Base-by-base conservation (phyloP, 495 filamentous ascomycete genomes). In the Neurospora cerealis region DNA sequence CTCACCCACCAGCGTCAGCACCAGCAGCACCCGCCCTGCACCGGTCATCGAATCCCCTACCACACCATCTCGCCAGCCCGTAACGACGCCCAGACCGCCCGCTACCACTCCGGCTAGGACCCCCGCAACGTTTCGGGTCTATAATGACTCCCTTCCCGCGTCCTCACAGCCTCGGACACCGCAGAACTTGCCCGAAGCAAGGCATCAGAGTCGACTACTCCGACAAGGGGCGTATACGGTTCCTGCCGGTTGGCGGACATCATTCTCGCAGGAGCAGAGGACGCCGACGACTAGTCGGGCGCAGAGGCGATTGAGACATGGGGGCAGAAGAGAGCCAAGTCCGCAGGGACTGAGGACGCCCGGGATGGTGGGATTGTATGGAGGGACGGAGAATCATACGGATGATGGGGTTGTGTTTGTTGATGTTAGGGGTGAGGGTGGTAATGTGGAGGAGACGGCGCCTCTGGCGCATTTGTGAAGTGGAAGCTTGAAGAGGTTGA, bases 141-240 rank as follows among this genome's bases (percentile, higher is more conserved):
- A 89, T 76, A 82, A 88, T 75, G 88, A 90, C 74, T 76, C 75
- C 41, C 73, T 87, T 66, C 82, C 87, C 10, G 81, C 86, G 34
- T 80, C 79, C 3, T 81, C 80, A 3, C 88, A 90, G 75, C 88
- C 88, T 21, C 86, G 87, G 73, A 90, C 88, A 10, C 87, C 88
- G 9, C 81, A 81, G 40, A 83, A 87, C 70, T 79, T 90, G 13
- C 85, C 86, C 3, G 86, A 87, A 77, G 78, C 85, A 34, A 82
- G 85, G 13, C 86, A 86, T 70, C 84, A 79, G 69, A 86, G 85
- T 66, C 84, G 83, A 32, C 77, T 86, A 69, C 78, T 80, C 17
- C 6, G 54, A 32, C 13, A 19, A 36, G 82, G 85, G 19, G 78
- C 82, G 11, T 86, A 83, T 76, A 88, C 87, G 19, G 85, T 81